A percentile compares a stretch with the other conserved stretches of the same genome.
Evolutionary conservation across 805 yeast species (phyloP).

Genomic region (Starmerella bacillaris): DNA sequence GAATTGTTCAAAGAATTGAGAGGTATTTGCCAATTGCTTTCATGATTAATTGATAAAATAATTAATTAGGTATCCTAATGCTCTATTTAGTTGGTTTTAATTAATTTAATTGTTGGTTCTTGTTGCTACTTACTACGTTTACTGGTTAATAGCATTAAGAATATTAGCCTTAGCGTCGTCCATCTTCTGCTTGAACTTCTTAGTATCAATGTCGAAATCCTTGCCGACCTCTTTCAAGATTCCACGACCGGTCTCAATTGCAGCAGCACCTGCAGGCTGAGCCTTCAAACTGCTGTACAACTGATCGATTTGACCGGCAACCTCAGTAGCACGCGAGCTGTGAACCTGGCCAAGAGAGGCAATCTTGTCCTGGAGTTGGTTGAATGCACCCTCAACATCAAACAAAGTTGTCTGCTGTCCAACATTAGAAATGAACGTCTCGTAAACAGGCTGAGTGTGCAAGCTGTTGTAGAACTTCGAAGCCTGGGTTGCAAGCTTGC

Average conservation of each 20-base stretch:
- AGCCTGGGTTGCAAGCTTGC: slow-evolving; percentile 11
- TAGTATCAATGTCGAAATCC: slow-evolving; percentile 12
- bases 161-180: slow-evolving; percentile 4
- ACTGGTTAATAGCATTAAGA: slow-evolving; percentile 1
- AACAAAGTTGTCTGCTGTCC: slow-evolving; percentile 11
- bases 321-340: slow-evolving; percentile 6
- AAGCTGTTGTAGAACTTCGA: slow-evolving; percentile 13
- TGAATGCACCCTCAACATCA: slow-evolving; percentile 11
- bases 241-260: slow-evolving; percentile 10
- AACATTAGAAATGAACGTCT: slow-evolving; percentile 8
- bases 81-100: too few species aligned
- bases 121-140: too few species aligned
- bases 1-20: too few species aligned
- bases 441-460: slow-evolving; percentile 13
- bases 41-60: too few species aligned
- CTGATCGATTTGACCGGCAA: slow-evolving; percentile 2
- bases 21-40: too few species aligned
- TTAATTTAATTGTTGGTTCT: too few species aligned
- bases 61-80: too few species aligned
- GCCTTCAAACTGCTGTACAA: slow-evolving; percentile 8
- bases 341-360: slow-evolving; percentile 2
- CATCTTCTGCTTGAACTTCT: slow-evolving; percentile 5
- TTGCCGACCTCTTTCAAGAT: slow-evolving; percentile 10
- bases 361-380: slow-evolving; percentile 7
- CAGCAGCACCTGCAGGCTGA: slow-evolving; percentile 11